Conservation (phyloP, 2,329 filamentous ascomycete species). For the Cordyceps cicadae region DNA sequence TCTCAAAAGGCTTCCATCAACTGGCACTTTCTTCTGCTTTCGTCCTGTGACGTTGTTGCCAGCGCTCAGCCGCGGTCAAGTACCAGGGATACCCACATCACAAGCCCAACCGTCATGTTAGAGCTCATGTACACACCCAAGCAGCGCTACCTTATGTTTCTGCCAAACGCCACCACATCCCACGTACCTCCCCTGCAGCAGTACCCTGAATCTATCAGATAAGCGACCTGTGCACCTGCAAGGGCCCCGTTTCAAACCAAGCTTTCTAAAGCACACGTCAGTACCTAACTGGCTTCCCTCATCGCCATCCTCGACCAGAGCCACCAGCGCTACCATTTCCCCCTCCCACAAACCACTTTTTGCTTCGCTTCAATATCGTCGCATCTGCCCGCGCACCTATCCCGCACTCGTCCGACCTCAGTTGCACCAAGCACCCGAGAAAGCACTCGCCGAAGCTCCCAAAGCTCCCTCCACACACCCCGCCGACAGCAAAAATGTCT, state of each 20-base stretch:
- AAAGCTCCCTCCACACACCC: slow-evolving; percentile 9
- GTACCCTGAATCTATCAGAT: neutral
- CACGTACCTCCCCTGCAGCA: slow-evolving; percentile 5
- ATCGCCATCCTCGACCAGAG: slow-evolving; percentile 22
- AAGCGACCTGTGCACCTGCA: slow-evolving; percentile 1
- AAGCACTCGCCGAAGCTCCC: neutral
- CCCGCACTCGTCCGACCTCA: neutral
- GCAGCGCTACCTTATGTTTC: too few species aligned
- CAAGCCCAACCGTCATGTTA: slow-evolving; percentile 7
- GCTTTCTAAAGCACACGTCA: slow-evolving; percentile 16
- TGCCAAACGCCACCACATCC: too few species aligned
- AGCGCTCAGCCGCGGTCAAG: slow-evolving; percentile 1
- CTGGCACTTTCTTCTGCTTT: neutral
- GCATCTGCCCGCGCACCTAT: neutral
- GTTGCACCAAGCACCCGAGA: neutral
- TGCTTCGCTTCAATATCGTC: slow-evolving; percentile 9
- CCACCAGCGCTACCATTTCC: slow-evolving; percentile 23
- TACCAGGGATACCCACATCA: slow-evolving; percentile 3
- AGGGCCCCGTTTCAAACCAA: slow-evolving; percentile 11
- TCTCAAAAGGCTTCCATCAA: neutral
- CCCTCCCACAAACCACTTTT: slow-evolving; percentile 10
- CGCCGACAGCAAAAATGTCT: slow-evolving; percentile 49
- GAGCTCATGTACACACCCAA: neutral
- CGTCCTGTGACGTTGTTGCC: neutral
- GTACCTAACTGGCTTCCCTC: slow-evolving; percentile 13